phyloP scores from a whole-genome alignment of 106 monocot species.

The Apostasia shenzhenica region DNA sequence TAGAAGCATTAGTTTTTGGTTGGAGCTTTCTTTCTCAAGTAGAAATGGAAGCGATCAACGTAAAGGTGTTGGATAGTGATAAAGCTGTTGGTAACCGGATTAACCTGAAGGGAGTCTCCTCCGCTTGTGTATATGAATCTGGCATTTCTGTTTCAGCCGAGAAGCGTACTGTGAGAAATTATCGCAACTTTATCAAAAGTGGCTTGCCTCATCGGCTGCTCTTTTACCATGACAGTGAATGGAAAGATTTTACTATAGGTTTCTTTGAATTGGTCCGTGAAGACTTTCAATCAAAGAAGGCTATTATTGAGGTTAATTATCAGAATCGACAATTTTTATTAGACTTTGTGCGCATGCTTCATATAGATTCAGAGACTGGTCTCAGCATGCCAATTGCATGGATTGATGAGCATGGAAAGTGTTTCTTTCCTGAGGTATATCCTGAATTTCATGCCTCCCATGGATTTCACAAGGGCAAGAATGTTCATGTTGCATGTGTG shows the following conservation, averaged over 20 bases:
- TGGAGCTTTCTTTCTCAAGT: constrained; percentile 17
- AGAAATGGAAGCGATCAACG: constrained; percentile 56
- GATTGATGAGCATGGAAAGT: constrained; percentile 58
- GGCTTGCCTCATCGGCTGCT: constrained; percentile 53
- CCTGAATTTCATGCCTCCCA: constrained; percentile 19
- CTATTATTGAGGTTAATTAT: constrained; percentile 45
- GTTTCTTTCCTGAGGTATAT: constrained; percentile 47
- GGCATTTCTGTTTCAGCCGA: neutral
- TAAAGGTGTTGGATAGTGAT: constrained; percentile 53
- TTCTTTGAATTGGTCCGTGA: constrained; percentile 26
- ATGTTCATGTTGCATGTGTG: constrained; percentile 14
- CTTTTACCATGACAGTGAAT: constrained; percentile 42
- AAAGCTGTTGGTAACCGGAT: constrained; percentile 1
- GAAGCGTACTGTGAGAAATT: constrained; percentile 37
- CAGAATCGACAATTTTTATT: constrained; percentile 43
- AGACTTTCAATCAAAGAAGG: constrained; percentile 58
- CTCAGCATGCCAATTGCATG: constrained; percentile 62
- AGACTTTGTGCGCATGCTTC: constrained; percentile 75
- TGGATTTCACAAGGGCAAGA: constrained; percentile 9
- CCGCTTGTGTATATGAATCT: constrained; percentile 2
- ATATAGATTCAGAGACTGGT: constrained; percentile 40
- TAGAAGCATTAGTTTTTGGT: constrained; percentile 33
- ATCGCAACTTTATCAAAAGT: constrained; percentile 65
- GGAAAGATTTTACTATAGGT: constrained; percentile 63
- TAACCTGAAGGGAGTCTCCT: constrained; percentile 27